Conservation (phyloP, 805 yeast species). For the Brettanomyces bruxellensis region DNA sequence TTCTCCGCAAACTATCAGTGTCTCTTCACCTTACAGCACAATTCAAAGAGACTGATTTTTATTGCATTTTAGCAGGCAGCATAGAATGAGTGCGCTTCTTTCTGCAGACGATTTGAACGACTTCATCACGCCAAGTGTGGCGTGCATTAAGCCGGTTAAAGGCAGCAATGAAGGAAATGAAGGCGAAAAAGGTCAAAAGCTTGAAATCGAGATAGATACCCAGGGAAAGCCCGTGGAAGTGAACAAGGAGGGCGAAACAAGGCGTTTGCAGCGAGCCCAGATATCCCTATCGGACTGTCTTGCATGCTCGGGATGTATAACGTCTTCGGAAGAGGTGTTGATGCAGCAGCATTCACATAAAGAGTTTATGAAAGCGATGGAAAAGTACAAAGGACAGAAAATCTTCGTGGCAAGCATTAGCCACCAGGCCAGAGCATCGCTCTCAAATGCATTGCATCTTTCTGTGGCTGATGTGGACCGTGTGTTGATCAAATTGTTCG, state of each 20-base stretch:
- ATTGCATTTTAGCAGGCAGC: too few species aligned
- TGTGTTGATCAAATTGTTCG: slow-evolving; percentile 48
- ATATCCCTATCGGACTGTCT: slow-evolving; percentile 87
- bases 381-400: slow-evolving; percentile 22
- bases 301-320: slow-evolving; percentile 95
- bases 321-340: slow-evolving; percentile 92
- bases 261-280: slow-evolving; percentile 65
- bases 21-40: neutral
- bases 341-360: slow-evolving; percentile 86
- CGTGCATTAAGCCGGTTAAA: slow-evolving; percentile 62
- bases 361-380: slow-evolving; percentile 57
- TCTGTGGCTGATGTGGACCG: slow-evolving; percentile 51
- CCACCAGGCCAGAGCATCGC: slow-evolving; percentile 78
- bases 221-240: slow-evolving; percentile 63
- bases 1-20: neutral
- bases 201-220: slow-evolving; percentile 50
- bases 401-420: slow-evolving; percentile 68
- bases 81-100: slow-evolving; percentile 71
- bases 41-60: neutral
- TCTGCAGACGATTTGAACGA: slow-evolving; percentile 91
- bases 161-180: slow-evolving; percentile 4
- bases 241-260: slow-evolving; percentile 42
- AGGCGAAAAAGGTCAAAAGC: slow-evolving; percentile 7
- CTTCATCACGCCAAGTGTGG: slow-evolving; percentile 88
- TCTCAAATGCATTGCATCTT: slow-evolving; percentile 58